Evolutionary conservation across 1,284 basidiomycete genomes (phyloP), one percentile per base, ranked within the genome.

Genomic region (Stereum hirsutum): DNA sequence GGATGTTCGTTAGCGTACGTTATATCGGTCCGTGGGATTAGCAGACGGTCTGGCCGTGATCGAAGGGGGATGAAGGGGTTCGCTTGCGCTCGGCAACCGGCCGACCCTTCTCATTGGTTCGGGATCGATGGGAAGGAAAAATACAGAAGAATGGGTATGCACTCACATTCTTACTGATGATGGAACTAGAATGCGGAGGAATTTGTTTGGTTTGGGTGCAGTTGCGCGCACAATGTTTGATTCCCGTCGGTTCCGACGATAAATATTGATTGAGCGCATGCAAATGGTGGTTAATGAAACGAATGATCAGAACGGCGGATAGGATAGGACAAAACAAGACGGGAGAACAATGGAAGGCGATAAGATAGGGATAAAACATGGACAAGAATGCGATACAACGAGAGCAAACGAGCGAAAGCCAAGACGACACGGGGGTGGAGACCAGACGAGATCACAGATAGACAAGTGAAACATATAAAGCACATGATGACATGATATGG

Each of bases 151-250:
- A 51, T 47, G 41, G 43, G 46, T 32, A 39, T 39, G 38, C 15
- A 79, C 79, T 67, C 64, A 82, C 81, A 52, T 81, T 81, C 56
- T 70, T 77, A 66, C 75, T 81, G 56, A 82, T 74, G 53, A 81
- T 75, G 45, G 77, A 68, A 58, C 79, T 78, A n/a, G n/a, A n/a
- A 57, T 39, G 26, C 48, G 24, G 31, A 30, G 11, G 36, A 12
- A 23, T n/a, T 37, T 17, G 35, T 36, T 36, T 35, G 37, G 41
- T 28, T 39, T 44, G 23, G 44, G 19, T 34, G 41, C 39, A 41
- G 52, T 48, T 44, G 49, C 14, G 33, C 33, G 15, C 14, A n/a
- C 34, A 48, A 45, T 54, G 41, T 48, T 5, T 38, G 35, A 39
- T 39, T 28, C 15, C 10, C 17, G 33, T n/a, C 15, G 33, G 21